A percentile compares a stretch with the other conserved stretches of the same genome.
phyloP scores from a whole-genome alignment of 192 early-diverging fungal species.

The Radiomyces spectabilis region DNA sequence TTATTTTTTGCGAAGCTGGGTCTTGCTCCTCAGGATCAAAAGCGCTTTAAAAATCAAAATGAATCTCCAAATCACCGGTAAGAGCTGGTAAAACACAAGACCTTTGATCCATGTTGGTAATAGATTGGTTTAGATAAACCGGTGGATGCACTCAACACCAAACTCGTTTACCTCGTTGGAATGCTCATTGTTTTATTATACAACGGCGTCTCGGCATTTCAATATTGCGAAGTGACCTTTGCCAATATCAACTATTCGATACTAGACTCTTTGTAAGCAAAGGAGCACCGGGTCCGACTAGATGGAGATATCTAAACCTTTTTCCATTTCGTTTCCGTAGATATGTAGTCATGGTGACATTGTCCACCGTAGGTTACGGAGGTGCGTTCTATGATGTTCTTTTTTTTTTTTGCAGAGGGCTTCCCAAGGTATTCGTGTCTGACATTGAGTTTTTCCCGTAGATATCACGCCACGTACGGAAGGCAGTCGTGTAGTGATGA shows the following conservation, averaged over 20 bases:
- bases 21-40: slow-evolving; percentile 41
- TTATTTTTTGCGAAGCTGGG: slow-evolving; percentile 48
- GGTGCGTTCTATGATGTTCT: background rate
- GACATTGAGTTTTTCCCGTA: background rate
- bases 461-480: slow-evolving; percentile 52
- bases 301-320: too few species aligned
- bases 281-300: too few species aligned
- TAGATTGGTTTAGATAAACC: slow-evolving; percentile 28
- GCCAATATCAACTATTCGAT: slow-evolving; percentile 8
- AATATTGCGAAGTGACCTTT: slow-evolving; percentile 50
- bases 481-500: slow-evolving; percentile 43
- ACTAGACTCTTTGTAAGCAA: slow-evolving; percentile 18
- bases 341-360: slow-evolving; percentile 56
- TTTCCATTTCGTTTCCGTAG: too few species aligned
- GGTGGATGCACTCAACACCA: slow-evolving; percentile 42
- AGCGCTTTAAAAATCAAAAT: slow-evolving; percentile 47
- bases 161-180: slow-evolving; percentile 41
- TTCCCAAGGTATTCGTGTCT: background rate
- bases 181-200: slow-evolving; percentile 47
- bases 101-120: background rate
- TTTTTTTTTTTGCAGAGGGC: background rate
- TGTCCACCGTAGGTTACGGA: slow-evolving; percentile 64
- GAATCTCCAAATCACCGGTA: slow-evolving; percentile 35
- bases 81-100: background rate
- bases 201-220: slow-evolving; percentile 48